Base-by-base conservation (phyloP, 192 early-diverging fungal genomes). In the Backusella circina region DNA sequence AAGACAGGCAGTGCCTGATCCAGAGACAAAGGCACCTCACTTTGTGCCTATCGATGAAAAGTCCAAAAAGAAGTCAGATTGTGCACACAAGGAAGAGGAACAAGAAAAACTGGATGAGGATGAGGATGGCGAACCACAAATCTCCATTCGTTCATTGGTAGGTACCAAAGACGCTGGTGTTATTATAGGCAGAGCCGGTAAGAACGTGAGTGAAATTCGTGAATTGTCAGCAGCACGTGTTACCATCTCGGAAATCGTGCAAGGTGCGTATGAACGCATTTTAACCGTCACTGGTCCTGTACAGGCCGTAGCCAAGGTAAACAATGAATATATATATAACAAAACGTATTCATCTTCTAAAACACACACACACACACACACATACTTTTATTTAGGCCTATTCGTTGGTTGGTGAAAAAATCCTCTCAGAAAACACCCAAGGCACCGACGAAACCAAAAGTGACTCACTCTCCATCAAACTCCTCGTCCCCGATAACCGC, bases 181-280 rank as follows among this genome's bases (percentile, higher is more conserved):
- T n/a, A 93, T 95, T 66, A 95, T 95, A 72, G 94, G 94, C 23
- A 93, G 94, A 83, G 89, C 89, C 71, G 97, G 97, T 32, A 90
- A 90, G 73, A 95, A 95, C 78, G 93, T 99, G n/a, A 92, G 91
- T 67, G 93, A 96, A 68, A 91, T 99, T 78, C 91, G 98, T 66
- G 90, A 93, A 50, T 83, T 83, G 51, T 93, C 92, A 75, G 92
- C 93, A 36, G 95, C 95, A 74, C 90, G 91, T 76, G 94, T 97
- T 12, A 95, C 92, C 47, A 95, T 99, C 73, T 95, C 94, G 23
- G 95, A 96, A 76, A 92, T 92, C 67, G 88, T 96, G 9, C 90
- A 86, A 30, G 92, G 92, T 68, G 91, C 96, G 9, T 84, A 80
- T 47, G 88, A 89, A 72, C 85, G 93, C 70, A 91, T 94, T 74